Base-by-base conservation (phyloP, 208 protist species). In the Wallacemonas sp. region DNA sequence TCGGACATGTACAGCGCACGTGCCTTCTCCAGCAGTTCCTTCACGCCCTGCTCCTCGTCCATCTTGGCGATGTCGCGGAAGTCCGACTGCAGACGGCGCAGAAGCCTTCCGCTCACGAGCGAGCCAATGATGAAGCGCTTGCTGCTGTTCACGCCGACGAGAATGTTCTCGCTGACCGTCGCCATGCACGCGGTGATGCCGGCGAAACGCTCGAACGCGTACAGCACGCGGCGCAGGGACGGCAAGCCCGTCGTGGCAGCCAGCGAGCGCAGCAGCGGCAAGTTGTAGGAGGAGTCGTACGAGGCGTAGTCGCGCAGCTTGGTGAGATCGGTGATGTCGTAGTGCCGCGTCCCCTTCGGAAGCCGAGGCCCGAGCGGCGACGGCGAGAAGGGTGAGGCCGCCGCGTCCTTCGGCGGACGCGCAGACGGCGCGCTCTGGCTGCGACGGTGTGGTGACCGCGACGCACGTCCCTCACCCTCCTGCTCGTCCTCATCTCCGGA, bases 121-220 rank as follows among this genome's bases (percentile, higher is more conserved):
- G 79, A 81, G 39, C 79, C 79, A 48, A 86, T 82, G 26, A 86
- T 82, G 57, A 86, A 86, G 57, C 79, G 79, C 50, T 79, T 81
- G 70, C 79, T 86, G 61, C 79, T 86, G 76, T 86, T 86, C 1
- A 86, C 68, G 23, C 79, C 79, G 18, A 72, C 76, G 22, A 86
- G 48, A 33, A 86, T 76, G 36, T 82, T 86, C 67, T 86, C 75
- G 28, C 79, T 76, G 3, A 86, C 72, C 22, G 72, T 76, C 3
- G 79, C 71, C 64, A 82, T 66, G 65, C 65, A 72, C 32, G 81
- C 72, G 3, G 68, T 79, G 42, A 86, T 76, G 25, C 59, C 39
- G 10, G 63, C 59, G 39, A 76, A 76, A 1, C 79, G 79, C 72
- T 74, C 62, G 22, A 86, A 61, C 28, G 79, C 66, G 18, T 72